A percentile compares a stretch with the other conserved stretches of the same genome.
Evolutionary conservation across 1,284 basidiomycete species (phyloP).

Genomic region (Ceratobasidium papillatum): DNA sequence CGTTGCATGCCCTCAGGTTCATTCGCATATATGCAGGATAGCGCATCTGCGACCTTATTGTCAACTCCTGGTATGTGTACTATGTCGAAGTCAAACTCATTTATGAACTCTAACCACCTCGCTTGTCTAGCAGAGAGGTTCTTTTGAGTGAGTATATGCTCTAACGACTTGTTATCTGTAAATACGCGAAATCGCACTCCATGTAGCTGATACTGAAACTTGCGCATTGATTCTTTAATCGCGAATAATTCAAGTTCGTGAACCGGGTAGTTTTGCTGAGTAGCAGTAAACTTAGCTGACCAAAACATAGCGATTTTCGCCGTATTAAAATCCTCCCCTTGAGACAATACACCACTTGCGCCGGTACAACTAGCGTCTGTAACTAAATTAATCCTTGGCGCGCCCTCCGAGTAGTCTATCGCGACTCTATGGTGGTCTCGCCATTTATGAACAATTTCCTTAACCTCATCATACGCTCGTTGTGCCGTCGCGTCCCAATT

Average conservation of each 20-base stretch:
- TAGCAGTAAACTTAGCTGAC: conserved; percentile 53
- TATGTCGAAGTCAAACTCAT: conserved; percentile 51
- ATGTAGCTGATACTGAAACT: conserved; percentile 53
- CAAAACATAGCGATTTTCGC: conserved; percentile 50
- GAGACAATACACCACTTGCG: conserved; percentile 46
- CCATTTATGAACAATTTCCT: conserved; percentile 45
- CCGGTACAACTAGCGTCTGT: conserved; percentile 47
- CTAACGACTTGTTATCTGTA: conserved; percentile 53
- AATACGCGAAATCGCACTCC: conserved; percentile 50
- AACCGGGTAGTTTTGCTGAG: conserved; percentile 55
- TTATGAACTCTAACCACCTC: conserved; percentile 53
- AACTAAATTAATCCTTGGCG: conserved; percentile 44
- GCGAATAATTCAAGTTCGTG: conserved; percentile 56
- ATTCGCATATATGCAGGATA: not conserved
- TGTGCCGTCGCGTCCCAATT: conserved; percentile 52
- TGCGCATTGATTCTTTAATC: conserved; percentile 53
- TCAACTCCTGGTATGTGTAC: conserved; percentile 50
- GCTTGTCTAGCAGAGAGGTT: conserved; percentile 50
- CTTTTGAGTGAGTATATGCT: conserved; percentile 51
- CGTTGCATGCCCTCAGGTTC: not conserved
- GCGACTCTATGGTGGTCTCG: conserved; percentile 47
- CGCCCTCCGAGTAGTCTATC: conserved; percentile 47
- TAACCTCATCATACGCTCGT: conserved; percentile 53
- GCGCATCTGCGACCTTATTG: not conserved
- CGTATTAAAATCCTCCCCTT: conserved; percentile 45